phyloP scores from a whole-genome alignment of 305 asterid genomes.

The Fraxinus ornus region DNA sequence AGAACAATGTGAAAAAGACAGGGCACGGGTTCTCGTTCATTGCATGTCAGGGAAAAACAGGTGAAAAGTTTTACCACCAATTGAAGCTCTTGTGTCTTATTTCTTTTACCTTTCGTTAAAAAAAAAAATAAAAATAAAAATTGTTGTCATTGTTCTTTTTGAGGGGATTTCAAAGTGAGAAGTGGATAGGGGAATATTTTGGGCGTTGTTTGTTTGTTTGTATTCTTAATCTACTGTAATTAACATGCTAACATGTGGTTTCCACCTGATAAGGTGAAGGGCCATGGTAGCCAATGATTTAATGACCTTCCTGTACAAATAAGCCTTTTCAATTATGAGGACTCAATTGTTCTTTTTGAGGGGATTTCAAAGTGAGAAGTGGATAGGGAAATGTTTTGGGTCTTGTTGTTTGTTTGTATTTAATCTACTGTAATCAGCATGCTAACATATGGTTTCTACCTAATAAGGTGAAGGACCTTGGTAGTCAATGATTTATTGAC shows the following conservation, averaged over 20 bases:
- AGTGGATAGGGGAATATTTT: background rate
- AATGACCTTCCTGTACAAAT: background rate
- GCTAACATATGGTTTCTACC: background rate
- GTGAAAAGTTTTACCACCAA: slow-evolving; percentile 17
- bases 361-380: background rate
- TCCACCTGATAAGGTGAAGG: background rate
- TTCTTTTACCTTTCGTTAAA: background rate
- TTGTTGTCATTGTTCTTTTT: background rate
- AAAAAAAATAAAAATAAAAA: background rate
- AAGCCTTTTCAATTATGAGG: background rate
- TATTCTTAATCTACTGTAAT: background rate
- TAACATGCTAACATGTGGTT: background rate
- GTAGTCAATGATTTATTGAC: background rate
- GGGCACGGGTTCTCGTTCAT: slow-evolving; percentile 56
- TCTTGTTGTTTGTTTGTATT: background rate
- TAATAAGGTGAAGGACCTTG: background rate
- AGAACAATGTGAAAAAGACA: slow-evolving; percentile 51
- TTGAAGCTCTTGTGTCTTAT: background rate
- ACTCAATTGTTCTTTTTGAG: background rate
- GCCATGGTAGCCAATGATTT: background rate
- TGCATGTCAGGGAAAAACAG: slow-evolving; percentile 65
- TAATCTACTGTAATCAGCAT: background rate
- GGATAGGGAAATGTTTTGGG: background rate
- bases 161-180: background rate
- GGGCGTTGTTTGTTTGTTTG: background rate